Evolutionary conservation across 2,329 filamentous ascomycete species (phyloP).

Genomic region (Dothistroma pini): DNA sequence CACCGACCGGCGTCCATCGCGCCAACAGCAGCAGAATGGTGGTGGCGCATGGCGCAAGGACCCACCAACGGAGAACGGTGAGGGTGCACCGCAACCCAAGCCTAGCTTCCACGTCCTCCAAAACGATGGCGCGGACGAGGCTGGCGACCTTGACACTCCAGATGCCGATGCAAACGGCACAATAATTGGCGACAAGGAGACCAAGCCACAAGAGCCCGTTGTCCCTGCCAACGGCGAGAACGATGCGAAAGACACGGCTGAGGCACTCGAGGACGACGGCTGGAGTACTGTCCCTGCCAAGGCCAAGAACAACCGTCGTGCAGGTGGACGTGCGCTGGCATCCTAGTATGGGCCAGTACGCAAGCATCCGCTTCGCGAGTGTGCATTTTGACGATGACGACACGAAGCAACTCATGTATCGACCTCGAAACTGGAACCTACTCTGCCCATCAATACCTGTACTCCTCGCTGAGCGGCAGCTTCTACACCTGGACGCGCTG

Average conservation of each 20-base stretch:
- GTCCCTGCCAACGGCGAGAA: slow-evolving; percentile 37
- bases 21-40: slow-evolving; percentile 27
- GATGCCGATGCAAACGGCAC: slow-evolving; percentile 49
- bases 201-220: slow-evolving; percentile 53
- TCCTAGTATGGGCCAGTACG: slow-evolving; percentile 35
- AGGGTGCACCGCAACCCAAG: slow-evolving; percentile 31
- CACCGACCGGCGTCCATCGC: slow-evolving; percentile 25
- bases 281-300: slow-evolving; percentile 52
- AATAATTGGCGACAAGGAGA: slow-evolving; percentile 51
- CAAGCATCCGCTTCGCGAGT: slow-evolving; percentile 1
- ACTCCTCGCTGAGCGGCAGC: neutral
- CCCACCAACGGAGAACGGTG: slow-evolving; percentile 34
- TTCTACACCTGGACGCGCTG: neutral
- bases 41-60: slow-evolving; percentile 13
- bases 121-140: slow-evolving; percentile 40
- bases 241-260: slow-evolving; percentile 41
- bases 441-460: neutral
- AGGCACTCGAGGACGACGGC: slow-evolving; percentile 50
- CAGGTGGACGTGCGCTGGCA: slow-evolving; percentile 45
- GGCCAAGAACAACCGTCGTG: slow-evolving; percentile 44
- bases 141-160: slow-evolving; percentile 41
- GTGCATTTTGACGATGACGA: slow-evolving; percentile 2
- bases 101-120: slow-evolving; percentile 43
- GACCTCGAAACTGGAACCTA: neutral
- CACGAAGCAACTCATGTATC: neutral